Conservation (phyloP, 108 stramenopile genomes). For the Skeletonema tropicum region DNA sequence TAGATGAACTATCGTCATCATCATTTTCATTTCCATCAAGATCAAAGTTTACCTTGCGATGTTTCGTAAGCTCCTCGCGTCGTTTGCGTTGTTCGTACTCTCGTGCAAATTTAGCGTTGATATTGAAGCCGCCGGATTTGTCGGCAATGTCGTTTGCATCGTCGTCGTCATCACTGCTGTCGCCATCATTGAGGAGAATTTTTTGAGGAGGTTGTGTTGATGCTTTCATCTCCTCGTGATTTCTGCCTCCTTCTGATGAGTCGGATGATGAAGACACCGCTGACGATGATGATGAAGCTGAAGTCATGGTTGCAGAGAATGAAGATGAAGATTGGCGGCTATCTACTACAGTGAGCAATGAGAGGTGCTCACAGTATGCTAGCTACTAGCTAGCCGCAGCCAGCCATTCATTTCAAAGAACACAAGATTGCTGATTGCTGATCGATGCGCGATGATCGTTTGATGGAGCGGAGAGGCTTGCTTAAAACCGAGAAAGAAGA, state of each 20-base stretch:
- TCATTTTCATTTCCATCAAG: constrained; percentile 43
- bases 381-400: no score
- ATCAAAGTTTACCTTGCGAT: constrained; percentile 17
- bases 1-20: constrained; percentile 55
- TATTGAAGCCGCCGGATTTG: constrained; percentile 10
- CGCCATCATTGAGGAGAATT: constrained; percentile 8
- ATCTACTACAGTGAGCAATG: no score
- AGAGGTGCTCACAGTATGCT: no score
- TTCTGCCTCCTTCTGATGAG: neutral
- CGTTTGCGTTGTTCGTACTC: constrained; percentile 77
- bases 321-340: neutral
- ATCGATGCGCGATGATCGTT: no score
- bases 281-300: constrained; percentile 10
- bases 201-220: neutral
- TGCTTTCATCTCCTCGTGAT: neutral
- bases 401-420: no score
- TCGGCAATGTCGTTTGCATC: neutral
- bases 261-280: constrained; percentile 15
- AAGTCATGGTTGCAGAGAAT: neutral
- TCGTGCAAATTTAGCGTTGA: constrained; percentile 76
- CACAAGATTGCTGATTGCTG: no score
- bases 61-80: constrained; percentile 65
- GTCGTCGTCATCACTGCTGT: constrained; percentile 2
- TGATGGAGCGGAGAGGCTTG: no score
- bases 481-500: neutral